A percentile compares a stretch with the other conserved stretches of the same genome.
Evolutionary conservation across 2,329 filamentous ascomycete genomes (phyloP).

Genomic region (Aspergillus arachidicola): DNA sequence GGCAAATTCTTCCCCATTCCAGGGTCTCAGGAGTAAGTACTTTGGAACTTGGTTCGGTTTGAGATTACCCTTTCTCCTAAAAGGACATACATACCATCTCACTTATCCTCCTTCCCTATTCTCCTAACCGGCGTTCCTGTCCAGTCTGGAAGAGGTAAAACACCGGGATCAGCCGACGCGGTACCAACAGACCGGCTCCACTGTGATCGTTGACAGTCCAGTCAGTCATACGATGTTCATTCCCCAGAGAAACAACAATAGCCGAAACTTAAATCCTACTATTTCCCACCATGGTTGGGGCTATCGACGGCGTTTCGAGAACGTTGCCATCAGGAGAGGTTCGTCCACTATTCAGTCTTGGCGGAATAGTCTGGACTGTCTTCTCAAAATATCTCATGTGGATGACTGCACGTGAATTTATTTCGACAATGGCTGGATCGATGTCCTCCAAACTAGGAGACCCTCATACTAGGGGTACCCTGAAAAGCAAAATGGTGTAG

Average conservation of each 20-base stretch:
- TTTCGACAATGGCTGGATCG: not conserved
- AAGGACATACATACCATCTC: not conserved
- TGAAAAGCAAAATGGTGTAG: not conserved
- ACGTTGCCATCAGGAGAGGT: not conserved
- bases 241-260: slow-evolving; percentile 1
- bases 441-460: too few species aligned
- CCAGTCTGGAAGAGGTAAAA: not conserved
- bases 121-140: not conserved
- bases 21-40: not conserved
- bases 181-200: not conserved
- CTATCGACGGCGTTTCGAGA: not conserved
- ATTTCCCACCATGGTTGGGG: not conserved
- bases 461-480: too few species aligned
- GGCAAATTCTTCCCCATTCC: not conserved
- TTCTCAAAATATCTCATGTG: not conserved
- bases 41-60: not conserved
- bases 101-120: not conserved
- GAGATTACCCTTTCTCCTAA: not conserved
- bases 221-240: slow-evolving; percentile 11
- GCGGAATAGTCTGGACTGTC: not conserved
- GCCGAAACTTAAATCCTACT: slow-evolving; percentile 1
- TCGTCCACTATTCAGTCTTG: not conserved
- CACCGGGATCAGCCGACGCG: slow-evolving; percentile 1
- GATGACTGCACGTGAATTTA: not conserved
- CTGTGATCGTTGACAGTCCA: not conserved